Conservation (phyloP, 1,139 yeast species). For the Kodamaea derodonti region DNA sequence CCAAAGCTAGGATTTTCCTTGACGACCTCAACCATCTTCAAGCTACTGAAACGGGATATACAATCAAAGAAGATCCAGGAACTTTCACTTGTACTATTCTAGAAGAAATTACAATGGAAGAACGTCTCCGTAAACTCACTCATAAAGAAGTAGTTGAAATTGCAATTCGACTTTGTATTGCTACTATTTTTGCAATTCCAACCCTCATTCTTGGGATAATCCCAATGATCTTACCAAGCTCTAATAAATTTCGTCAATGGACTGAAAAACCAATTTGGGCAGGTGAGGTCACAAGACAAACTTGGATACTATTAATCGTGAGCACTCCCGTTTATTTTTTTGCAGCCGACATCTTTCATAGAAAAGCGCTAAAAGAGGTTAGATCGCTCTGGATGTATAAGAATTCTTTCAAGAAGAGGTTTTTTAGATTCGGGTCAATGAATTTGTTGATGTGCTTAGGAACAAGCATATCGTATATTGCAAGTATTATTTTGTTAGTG, state of each 20-base stretch:
- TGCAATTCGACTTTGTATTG: slow-evolving; percentile 43
- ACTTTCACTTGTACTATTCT: slow-evolving; percentile 51
- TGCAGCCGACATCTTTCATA: slow-evolving; percentile 70
- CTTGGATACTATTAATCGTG: slow-evolving; percentile 63
- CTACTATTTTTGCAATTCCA: slow-evolving; percentile 58
- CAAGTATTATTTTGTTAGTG: slow-evolving; percentile 56
- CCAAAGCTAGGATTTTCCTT: slow-evolving; percentile 53
- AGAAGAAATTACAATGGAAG: slow-evolving; percentile 59
- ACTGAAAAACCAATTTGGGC: slow-evolving; percentile 60
- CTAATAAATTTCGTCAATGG: slow-evolving; percentile 46
- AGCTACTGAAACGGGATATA: slow-evolving; percentile 18
- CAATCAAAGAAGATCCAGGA: slow-evolving; percentile 24
- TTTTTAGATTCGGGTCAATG: slow-evolving; percentile 76
- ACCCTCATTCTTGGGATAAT: slow-evolving; percentile 68
- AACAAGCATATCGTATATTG: slow-evolving; percentile 66
- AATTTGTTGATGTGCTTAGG: slow-evolving; percentile 68
- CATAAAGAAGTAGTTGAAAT: slow-evolving; percentile 46
- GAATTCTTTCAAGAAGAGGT: slow-evolving; percentile 52
- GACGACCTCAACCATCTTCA: slow-evolving; percentile 44
- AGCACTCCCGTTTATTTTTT: slow-evolving; percentile 74
- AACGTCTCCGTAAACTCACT: slow-evolving; percentile 53
- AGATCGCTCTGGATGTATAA: slow-evolving; percentile 53
- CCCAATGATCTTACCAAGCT: slow-evolving; percentile 55
- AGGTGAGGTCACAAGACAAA: slow-evolving; percentile 58
- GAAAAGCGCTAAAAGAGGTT: slow-evolving; percentile 60